Percentiles rank a stretch among this genome's conserved stretches.
These are phyloP conservation scores for Teratosphaeria pseudoeucalypti DNA, from an alignment of 2,329 filamentous ascomycete species.

Conservation along the genomic window DNA sequence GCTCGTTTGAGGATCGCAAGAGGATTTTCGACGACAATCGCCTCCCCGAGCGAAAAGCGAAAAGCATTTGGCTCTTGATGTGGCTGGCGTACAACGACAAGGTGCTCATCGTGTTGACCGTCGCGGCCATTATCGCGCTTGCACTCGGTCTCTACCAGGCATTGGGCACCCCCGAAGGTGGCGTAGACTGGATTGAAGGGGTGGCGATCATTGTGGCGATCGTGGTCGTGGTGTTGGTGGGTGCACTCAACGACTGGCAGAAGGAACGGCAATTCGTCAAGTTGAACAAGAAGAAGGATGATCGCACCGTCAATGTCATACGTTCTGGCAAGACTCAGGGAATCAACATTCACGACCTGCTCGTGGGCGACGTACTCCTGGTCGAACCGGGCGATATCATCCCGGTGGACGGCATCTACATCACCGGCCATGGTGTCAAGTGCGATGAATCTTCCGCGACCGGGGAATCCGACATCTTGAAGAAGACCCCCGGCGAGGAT, in stretches of 20 bases:
- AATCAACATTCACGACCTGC: conserved; percentile 59
- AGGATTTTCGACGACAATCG: conserved; percentile 61
- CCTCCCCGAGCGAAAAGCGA: conserved; percentile 59
- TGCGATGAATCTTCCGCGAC: conserved; percentile 68
- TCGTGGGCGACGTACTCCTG: conserved; percentile 64
- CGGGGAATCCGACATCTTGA: conserved; percentile 63
- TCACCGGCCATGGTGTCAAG: conserved; percentile 56
- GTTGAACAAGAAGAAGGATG: conserved; percentile 69
- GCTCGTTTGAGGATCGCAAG: conserved; percentile 51
- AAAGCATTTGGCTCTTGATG: conserved; percentile 59
- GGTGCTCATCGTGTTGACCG: conserved; percentile 60
- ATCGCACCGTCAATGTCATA: conserved; percentile 61
- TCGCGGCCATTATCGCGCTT: conserved; percentile 63
- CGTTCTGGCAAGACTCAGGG: conserved; percentile 63
- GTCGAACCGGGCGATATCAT: conserved; percentile 65
- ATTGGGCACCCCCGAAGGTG: conserved; percentile 42
- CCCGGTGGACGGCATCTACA: conserved; percentile 61
- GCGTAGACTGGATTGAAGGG: conserved; percentile 72
- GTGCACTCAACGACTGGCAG: conserved; percentile 72
- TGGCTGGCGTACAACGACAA: conserved; percentile 82
- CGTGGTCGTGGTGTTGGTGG: conserved; percentile 63
- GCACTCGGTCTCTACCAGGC: conserved; percentile 62
- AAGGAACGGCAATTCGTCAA: conserved; percentile 74
- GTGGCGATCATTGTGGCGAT: conserved; percentile 71
- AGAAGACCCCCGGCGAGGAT: conserved; percentile 55